Percentiles rank a stretch among this genome's conserved stretches.
phyloP scores from a whole-genome alignment of 1,139 yeast species.

The Taphrina communis region DNA sequence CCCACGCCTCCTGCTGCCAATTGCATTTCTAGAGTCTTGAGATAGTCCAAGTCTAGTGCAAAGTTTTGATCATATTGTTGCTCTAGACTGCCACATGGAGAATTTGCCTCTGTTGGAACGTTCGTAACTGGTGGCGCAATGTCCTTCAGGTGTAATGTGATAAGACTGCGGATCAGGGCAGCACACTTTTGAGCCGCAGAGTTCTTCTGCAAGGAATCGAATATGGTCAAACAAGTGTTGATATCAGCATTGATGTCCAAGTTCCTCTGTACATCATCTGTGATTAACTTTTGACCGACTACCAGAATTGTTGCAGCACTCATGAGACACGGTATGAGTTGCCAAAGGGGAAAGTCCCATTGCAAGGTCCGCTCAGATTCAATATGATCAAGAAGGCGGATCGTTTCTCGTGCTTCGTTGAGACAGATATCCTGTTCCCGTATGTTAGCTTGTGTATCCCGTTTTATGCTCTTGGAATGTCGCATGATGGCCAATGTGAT shows the following conservation, averaged over 20 bases:
- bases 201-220: conserved; percentile 38
- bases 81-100: conserved; percentile 25
- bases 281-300: conserved; percentile 35
- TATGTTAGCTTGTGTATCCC: conserved; percentile 16
- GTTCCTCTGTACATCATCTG: conserved; percentile 24
- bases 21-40: conserved; percentile 30
- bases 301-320: conserved; percentile 39
- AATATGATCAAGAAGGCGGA: conserved; percentile 37
- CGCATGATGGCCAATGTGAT: conserved; percentile 38
- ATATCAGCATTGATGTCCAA: conserved; percentile 22
- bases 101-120: conserved; percentile 11
- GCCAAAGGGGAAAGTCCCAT: conserved; percentile 40
- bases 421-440: conserved; percentile 36
- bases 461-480: conserved; percentile 21
- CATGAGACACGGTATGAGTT: conserved; percentile 40
- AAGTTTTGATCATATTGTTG: conserved; percentile 38
- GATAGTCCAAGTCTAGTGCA: conserved; percentile 36
- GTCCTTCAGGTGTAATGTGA: conserved; percentile 30
- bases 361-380: conserved; percentile 31
- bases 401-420: conserved; percentile 33
- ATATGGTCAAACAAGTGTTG: conserved; percentile 27
- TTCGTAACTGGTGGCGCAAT: conserved; percentile 30
- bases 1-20: conserved; percentile 19
- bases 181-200: conserved; percentile 39
- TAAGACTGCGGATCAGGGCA: conserved; percentile 31